Evolutionary conservation across 2,329 filamentous ascomycete species (phyloP).

Genomic region (Biscogniauxia mediterranea): DNA sequence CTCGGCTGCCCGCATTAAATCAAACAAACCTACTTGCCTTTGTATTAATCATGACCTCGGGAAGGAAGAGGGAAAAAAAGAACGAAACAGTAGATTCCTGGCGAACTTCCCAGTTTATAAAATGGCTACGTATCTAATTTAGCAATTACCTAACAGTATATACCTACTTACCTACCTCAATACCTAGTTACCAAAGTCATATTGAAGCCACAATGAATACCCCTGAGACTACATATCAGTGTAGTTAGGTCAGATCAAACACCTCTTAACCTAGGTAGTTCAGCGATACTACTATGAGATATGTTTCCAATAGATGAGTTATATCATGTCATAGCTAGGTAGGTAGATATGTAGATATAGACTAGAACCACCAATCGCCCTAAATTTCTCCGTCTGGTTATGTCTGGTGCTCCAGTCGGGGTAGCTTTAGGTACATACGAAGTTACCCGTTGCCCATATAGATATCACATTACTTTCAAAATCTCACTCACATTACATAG

Average conservation of each 20-base stretch:
- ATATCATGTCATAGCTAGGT: too few species aligned
- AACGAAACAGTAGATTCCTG: neutral
- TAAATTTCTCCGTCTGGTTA: slow-evolving; percentile 37
- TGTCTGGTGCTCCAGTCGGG: slow-evolving; percentile 3
- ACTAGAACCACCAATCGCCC: slow-evolving; percentile 26
- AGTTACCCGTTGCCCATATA: slow-evolving; percentile 4
- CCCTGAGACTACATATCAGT: too few species aligned
- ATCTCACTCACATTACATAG: neutral
- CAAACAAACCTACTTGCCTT: neutral
- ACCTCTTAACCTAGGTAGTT: too few species aligned
- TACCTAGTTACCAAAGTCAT: too few species aligned
- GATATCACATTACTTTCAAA: neutral
- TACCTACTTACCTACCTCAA: too few species aligned
- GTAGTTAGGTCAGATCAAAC: too few species aligned
- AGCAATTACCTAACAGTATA: too few species aligned
- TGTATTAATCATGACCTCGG: neutral
- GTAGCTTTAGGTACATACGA: slow-evolving; percentile 13
- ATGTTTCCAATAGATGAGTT: too few species aligned
- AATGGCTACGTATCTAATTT: too few species aligned
- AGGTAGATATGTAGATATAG: too few species aligned
- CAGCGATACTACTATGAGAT: too few species aligned
- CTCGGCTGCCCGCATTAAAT: neutral
- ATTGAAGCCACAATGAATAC: too few species aligned
- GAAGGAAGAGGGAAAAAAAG: neutral
- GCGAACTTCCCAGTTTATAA: neutral